Percentiles rank a stretch among this genome's conserved stretches.
Conservation (phyloP, 2,329 filamentous ascomycete species). For the Talaromyces sp. region DNA sequence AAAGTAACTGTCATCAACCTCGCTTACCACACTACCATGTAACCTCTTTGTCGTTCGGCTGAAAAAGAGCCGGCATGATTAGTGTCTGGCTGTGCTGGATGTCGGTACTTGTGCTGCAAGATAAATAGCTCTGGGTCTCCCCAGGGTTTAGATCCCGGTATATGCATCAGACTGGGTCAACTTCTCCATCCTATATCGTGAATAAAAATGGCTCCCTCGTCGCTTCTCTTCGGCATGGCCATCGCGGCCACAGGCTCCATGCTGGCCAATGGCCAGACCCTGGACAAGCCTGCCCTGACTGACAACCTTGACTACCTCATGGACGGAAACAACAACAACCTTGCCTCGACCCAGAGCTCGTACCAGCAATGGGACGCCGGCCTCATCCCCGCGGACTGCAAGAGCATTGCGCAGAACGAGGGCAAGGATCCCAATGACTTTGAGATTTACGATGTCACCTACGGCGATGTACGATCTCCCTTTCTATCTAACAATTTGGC, state of each 20-base stretch:
- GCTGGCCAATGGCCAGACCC: constrained; percentile 1
- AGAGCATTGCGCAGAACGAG: constrained; percentile 4
- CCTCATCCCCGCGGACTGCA: constrained; percentile 5
- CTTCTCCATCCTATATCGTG: not conserved
- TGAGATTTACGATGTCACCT: constrained; percentile 7
- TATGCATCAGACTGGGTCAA: not conserved
- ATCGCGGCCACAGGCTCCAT: not conserved
- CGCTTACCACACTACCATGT: not conserved
- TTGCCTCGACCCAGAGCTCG: constrained; percentile 1
- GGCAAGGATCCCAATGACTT: constrained; percentile 6
- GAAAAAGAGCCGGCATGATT: not conserved
- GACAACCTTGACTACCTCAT: constrained; percentile 5
- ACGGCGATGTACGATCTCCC: not conserved
- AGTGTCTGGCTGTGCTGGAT: not conserved
- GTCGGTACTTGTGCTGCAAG: not conserved
- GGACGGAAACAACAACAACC: constrained; percentile 1
- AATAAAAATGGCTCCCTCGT: not conserved
- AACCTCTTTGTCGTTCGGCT: not conserved
- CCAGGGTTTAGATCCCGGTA: not conserved
- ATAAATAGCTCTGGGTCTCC: not conserved
- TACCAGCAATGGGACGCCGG: constrained; percentile 4
- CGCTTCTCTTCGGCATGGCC: not conserved
- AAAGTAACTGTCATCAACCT: not conserved
- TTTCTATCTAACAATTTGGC: too few species aligned
- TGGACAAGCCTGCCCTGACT: constrained; percentile 4